These are phyloP conservation scores for Omphalotus olearius DNA, from an alignment of 1,284 basidiomycete species.

Conservation along the genomic window DNA sequence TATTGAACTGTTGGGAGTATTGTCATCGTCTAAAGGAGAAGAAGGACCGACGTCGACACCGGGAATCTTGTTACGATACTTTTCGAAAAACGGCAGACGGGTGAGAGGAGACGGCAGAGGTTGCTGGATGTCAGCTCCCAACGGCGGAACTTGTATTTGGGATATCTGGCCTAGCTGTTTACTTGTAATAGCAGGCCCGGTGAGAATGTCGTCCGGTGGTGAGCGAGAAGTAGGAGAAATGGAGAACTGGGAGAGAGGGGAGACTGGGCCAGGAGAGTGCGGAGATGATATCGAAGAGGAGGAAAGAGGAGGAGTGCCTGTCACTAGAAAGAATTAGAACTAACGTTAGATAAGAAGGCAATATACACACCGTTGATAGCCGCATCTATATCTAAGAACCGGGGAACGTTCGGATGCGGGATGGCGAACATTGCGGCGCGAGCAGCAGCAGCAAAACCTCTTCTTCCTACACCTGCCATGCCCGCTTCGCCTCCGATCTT, in stretches of 20 bases:
- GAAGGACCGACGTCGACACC: slow-evolving; percentile 18
- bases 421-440: slow-evolving; percentile 59
- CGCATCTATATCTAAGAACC: slow-evolving; percentile 47
- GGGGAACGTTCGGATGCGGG: slow-evolving; percentile 16
- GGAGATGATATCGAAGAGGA: slow-evolving; percentile 32
- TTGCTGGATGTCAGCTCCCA: slow-evolving; percentile 9
- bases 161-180: slow-evolving; percentile 2
- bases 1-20: neutral
- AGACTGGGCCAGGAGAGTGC: slow-evolving; percentile 39
- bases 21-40: slow-evolving; percentile 16
- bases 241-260: slow-evolving; percentile 38
- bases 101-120: no score
- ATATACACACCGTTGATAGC: slow-evolving; percentile 35
- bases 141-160: neutral
- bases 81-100: slow-evolving; percentile 32
- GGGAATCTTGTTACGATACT: slow-evolving; percentile 34
- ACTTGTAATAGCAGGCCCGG: slow-evolving; percentile 3
- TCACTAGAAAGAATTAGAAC: slow-evolving; percentile 27
- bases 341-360: slow-evolving; percentile 3
- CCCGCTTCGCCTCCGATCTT: slow-evolving; percentile 77
- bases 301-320: slow-evolving; percentile 41
- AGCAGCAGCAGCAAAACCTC: slow-evolving; percentile 81
- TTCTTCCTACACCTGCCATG: slow-evolving; percentile 85
- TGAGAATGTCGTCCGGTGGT: neutral
- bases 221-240: slow-evolving; percentile 2